Evolutionary conservation across 2,329 filamentous ascomycete genomes (phyloP).

Genomic region (Hypocrella siamensis): DNA sequence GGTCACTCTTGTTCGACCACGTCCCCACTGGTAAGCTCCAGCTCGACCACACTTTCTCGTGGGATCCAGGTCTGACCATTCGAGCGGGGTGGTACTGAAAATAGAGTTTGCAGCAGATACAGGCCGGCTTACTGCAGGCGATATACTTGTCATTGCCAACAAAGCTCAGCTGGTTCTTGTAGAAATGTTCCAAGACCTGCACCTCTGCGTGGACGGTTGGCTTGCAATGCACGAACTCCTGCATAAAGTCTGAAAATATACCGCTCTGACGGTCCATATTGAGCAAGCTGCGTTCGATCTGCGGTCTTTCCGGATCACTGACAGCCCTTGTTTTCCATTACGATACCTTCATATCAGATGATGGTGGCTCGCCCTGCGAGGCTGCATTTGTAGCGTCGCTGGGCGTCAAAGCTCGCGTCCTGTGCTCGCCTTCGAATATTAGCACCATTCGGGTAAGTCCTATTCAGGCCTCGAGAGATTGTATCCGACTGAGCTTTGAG

Average conservation of each 20-base stretch:
- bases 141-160: constrained; percentile 23
- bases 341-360: too few species aligned
- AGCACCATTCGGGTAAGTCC: too few species aligned
- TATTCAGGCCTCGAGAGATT: too few species aligned
- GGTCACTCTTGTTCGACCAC: not conserved
- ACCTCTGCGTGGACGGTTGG: constrained; percentile 24
- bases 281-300: too few species aligned
- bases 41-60: constrained; percentile 2
- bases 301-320: too few species aligned
- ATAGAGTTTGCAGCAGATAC: constrained; percentile 28
- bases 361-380: too few species aligned
- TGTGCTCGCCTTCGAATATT: too few species aligned
- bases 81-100: constrained; percentile 18
- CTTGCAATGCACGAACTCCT: not conserved
- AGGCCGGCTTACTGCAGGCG: constrained; percentile 32
- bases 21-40: constrained; percentile 2
- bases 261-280: too few species aligned
- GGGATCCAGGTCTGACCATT: constrained; percentile 2
- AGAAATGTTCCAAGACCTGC: constrained; percentile 27
- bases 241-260: constrained; percentile 1
- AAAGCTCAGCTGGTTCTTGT: constrained; percentile 14
- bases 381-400: too few species aligned
- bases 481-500: too few species aligned
- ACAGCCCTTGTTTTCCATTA: too few species aligned
- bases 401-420: too few species aligned